phyloP scores from a whole-genome alignment of 2,329 filamentous ascomycete genomes.

The Aureobasidium subglaciale region DNA sequence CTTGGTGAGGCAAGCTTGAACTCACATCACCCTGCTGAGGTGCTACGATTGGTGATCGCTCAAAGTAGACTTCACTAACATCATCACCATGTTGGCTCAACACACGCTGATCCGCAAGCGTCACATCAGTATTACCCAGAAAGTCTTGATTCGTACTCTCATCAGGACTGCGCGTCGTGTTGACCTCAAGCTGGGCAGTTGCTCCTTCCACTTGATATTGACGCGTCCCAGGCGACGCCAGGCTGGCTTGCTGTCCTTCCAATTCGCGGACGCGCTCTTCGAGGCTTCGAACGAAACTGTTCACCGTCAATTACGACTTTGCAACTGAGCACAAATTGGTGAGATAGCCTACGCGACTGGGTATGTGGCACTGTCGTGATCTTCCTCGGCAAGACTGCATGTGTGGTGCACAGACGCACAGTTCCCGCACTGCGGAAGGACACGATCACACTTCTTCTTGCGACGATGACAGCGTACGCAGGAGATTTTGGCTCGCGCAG shows the following conservation, averaged over 20 bases:
- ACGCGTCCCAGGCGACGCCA: not conserved
- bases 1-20: too few relatives aligned
- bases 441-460: constrained; percentile 39
- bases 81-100: not conserved
- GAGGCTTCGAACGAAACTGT: constrained; percentile 31
- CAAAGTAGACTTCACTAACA: not conserved
- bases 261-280: constrained; percentile 26
- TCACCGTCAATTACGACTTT: not conserved
- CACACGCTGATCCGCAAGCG: not conserved
- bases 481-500: constrained; percentile 4
- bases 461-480: constrained; percentile 37
- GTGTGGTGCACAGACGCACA: constrained; percentile 31
- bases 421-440: constrained; percentile 34
- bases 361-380: constrained; percentile 34
- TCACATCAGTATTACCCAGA: not conserved
- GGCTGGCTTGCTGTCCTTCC: constrained; percentile 20
- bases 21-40: too few relatives aligned
- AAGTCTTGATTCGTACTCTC: not conserved
- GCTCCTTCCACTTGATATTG: not conserved
- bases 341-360: constrained; percentile 32
- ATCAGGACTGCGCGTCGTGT: not conserved
- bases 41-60: not conserved
- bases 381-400: constrained; percentile 35
- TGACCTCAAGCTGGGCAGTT: not conserved
- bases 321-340: not conserved